Evolutionary conservation across 345 rosid species (phyloP), one percentile per base, ranked within the genome.

Genomic region (Litchi chinensis): DNA sequence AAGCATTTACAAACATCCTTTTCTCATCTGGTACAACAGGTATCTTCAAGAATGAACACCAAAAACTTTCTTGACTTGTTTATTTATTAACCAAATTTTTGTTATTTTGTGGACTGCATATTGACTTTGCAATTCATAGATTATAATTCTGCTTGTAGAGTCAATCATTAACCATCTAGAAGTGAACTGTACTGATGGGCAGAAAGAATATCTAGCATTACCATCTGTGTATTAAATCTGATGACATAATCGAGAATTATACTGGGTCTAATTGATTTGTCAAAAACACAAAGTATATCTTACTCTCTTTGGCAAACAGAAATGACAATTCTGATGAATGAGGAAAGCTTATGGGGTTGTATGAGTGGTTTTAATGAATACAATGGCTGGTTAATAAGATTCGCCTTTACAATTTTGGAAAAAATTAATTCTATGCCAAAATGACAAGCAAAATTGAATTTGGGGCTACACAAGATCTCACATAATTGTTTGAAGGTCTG

Each of bases 1-100:
- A 91, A 82, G 95, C 93, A 64, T 89, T 77, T 82, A 90, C 95
- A 78, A 95, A 95, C 83, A 88, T 95, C 39, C 98, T 95, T 79
- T 94, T 95, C 83, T 95, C 99, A 72, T 95, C 99, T 77, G 99
- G 99, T 80, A 95, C 99, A 74, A 95, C 99, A 82, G 99, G 99
- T 95, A 85, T 76, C 77, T 80, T 71, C 15, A 50, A 52, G 70
- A 67, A 78, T 60, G 18, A 56, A 62, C 43, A 68, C 63, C 69
- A 60, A 50, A 24, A 40, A 8, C 37, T 72, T 75, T 72, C 74
- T 74, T 68, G 70, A 63, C 39, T 32, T 37, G 24, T 78, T 50
- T 9, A 50, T 59, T 80, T 16, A 8, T 44, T 41, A 50, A 18
- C 40, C 46, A 74, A 59, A 77, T 16, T 8, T 60, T 22, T 68